These are phyloP conservation scores for Corylus americana DNA, from an alignment of 306 rosid species.

Conservation along the genomic window DNA sequence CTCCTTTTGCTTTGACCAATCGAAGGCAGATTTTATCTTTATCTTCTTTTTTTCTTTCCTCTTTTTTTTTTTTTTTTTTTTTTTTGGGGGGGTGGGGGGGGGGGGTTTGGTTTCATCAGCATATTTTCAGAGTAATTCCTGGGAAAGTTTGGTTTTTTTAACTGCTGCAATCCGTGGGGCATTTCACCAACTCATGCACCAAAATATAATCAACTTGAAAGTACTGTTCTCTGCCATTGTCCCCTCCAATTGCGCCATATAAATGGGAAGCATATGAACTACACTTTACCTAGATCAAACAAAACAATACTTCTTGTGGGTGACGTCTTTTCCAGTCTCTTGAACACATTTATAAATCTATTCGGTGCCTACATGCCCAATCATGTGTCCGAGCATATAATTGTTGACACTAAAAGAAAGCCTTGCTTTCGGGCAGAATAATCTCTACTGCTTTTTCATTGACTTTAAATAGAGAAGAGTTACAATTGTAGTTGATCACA, in stretches of 20 bases:
- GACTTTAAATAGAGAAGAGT: too few relatives aligned
- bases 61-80: background rate
- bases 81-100: too few relatives aligned
- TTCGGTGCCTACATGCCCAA: too few relatives aligned
- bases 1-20: conserved; percentile 33
- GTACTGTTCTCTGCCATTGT: background rate
- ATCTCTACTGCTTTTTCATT: too few relatives aligned
- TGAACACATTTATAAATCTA: background rate
- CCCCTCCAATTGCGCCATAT: background rate
- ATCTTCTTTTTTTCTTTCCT: background rate
- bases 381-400: too few relatives aligned
- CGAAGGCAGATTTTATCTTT: conserved; percentile 10
- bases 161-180: background rate
- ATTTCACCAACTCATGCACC: background rate
- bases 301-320: background rate
- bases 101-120: conserved; percentile 4
- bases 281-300: background rate
- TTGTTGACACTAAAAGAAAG: too few relatives aligned
- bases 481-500: too few relatives aligned
- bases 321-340: background rate
- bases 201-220: background rate
- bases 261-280: background rate
- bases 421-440: too few relatives aligned
- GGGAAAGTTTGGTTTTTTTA: background rate
- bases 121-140: background rate